phyloP scores from a whole-genome alignment of 208 protist genomes.

The Angomonas deanei region DNA sequence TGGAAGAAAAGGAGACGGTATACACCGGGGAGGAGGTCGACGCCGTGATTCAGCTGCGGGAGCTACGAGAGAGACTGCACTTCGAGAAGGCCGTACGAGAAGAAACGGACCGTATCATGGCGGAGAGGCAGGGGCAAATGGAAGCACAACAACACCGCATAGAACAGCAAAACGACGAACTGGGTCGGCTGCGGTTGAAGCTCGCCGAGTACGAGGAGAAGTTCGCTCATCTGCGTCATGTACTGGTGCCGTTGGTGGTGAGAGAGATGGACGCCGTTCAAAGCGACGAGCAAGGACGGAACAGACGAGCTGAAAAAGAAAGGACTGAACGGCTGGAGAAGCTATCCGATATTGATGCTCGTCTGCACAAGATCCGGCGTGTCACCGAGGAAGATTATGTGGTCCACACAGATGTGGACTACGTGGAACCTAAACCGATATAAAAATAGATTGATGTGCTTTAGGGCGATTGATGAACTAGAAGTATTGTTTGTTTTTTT shows the following conservation, averaged over 20 bases:
- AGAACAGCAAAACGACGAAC: slow-evolving; percentile 8
- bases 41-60: background rate
- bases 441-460: no score
- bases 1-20: background rate
- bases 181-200: slow-evolving; percentile 16
- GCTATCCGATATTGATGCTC: no score
- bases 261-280: slow-evolving; percentile 27
- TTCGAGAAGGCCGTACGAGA: background rate
- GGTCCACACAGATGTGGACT: no score
- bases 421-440: no score
- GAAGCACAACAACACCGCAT: slow-evolving; percentile 9
- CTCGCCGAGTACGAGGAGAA: slow-evolving; percentile 28
- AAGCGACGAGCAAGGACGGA: background rate
- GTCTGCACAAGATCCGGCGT: no score
- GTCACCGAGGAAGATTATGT: no score
- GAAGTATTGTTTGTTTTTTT: no score
- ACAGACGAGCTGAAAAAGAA: background rate
- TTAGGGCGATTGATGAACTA: no score
- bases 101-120: background rate
- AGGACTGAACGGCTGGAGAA: no score
- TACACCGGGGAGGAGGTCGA: background rate
- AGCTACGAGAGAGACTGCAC: background rate
- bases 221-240: slow-evolving; percentile 27
- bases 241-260: slow-evolving; percentile 23
- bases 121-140: background rate